Evolutionary conservation across 2,329 filamentous ascomycete species (phyloP), one percentile per base, ranked within the genome.

Genomic region (Apiospora marii): DNA sequence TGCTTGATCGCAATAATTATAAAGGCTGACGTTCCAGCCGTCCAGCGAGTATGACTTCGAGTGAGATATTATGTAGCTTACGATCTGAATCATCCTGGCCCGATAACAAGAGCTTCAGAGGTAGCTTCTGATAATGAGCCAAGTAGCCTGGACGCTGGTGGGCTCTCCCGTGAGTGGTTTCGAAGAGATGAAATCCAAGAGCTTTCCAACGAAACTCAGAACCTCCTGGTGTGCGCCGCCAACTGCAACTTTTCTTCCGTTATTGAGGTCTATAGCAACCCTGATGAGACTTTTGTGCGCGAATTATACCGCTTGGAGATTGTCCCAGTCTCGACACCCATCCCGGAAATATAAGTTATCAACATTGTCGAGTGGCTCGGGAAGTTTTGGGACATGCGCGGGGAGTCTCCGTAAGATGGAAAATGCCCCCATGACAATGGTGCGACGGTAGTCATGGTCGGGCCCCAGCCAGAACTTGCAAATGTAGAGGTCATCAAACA

Each of bases 41-140:
- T n/a, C 22, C 22, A 12, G 48, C 1, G 48, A 49, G 22, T 24
- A 49, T 13, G 12, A 13, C n/a, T 13, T 49, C 1, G 48, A 49
- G 7, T 49, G 48, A 3, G 22, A 12, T 13, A 67, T 67, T 12
- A 69, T 34, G 16, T 46, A 16, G 27, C 30, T 34, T n/a, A 30
- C 43, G 10, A n/a, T 51, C 8, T 69, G 68, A 51, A 51, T n/a
- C 10, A 13, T 67, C 24, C 30, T 67, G 16, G 61, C 61, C 5
- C 61, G 61, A 6, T 69, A n/a, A 44, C 68, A 69, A 19, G 34
- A 69, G 43, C 37, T 46, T 44, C 68, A 69, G 7, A 69, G 68
- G 34, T 46, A 69, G 22, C 30, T 12, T 37, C 46, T n/a, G 1
- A 51, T 44, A 37, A 69, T 30, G 13, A 69, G 34, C 41, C 68